phyloP scores from a whole-genome alignment of 176 grass and related monocot genomes.

The Musa schizocarpa region DNA sequence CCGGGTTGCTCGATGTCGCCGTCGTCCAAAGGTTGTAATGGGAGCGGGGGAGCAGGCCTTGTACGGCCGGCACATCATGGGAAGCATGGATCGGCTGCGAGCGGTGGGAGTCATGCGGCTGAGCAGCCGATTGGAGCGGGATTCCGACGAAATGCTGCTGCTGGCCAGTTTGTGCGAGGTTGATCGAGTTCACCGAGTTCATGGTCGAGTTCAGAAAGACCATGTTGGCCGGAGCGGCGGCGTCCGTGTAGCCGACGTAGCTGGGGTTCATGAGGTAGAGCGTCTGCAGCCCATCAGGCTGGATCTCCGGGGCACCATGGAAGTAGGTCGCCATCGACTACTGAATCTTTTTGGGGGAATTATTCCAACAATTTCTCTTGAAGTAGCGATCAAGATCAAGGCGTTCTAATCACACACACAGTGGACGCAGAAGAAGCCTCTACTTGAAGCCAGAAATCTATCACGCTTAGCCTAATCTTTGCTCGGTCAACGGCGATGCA shows the following conservation, averaged over 20 bases:
- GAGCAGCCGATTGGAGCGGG: slow-evolving; percentile 33
- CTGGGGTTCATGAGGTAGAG: slow-evolving; percentile 89
- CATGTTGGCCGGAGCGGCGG: slow-evolving; percentile 46
- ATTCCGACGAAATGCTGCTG: slow-evolving; percentile 76
- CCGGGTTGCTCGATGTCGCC: not conserved
- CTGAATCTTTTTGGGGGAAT: slow-evolving; percentile 1
- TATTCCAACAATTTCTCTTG: not conserved
- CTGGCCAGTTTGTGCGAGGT: slow-evolving; percentile 30
- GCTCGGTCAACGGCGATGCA: too few species aligned
- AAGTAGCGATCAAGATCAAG: not conserved
- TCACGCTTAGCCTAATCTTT: not conserved
- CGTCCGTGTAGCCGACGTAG: slow-evolving; percentile 48
- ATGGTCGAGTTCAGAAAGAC: slow-evolving; percentile 52
- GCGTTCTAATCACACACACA: not conserved
- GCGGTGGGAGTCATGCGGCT: not conserved
- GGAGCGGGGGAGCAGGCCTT: not conserved
- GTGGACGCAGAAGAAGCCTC: not conserved
- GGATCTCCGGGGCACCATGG: slow-evolving; percentile 65
- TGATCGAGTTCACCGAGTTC: slow-evolving; percentile 40
- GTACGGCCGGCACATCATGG: too few species aligned
- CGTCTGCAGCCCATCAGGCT: slow-evolving; percentile 72
- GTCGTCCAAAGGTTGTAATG: slow-evolving; percentile 57
- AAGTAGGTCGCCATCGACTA: slow-evolving; percentile 65
- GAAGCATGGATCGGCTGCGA: not conserved
- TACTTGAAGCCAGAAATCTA: not conserved